Base-by-base conservation (phyloP, 768 basidiomycete genomes). In the Porpolomopsis calyptriformis region DNA sequence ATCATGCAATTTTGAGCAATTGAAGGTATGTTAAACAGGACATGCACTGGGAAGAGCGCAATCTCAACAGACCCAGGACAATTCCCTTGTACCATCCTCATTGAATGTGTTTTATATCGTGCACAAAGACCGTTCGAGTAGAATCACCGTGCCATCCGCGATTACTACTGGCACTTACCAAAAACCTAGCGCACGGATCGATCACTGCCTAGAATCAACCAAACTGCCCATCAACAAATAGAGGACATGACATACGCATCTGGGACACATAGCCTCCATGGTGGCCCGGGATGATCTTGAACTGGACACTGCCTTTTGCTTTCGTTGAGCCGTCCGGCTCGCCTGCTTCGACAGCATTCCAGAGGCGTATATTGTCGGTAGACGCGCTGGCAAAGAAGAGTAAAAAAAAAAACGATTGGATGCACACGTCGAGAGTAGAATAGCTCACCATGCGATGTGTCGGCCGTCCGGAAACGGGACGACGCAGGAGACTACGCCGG, bases 281-380 rank as follows among this genome's bases (percentile, higher is more conserved):
- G 66, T 96, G 94, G 0, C 93, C 94, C 9, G 91, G 83, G 29
- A 97, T 85, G 49, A 97, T 92, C 67, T 90, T 92, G 72, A 94
- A 97, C 45, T 82, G 88, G 14, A 84, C 81, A 6, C 82, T 79
- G 46, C 81, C 77, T 61, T 72, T 79, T 48, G 68, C 64, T 58
- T 73, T 80, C 45, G 77, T 76, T 40, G 61, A 72, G 14, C 71
- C 70, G 52, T 91, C 88, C 10, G 68, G 60, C 56, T 85, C 82
- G 29, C 73, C 76, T 22, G 80, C 79, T 47, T 90, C 86, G 10
- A 80, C 76, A 10, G 86, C 84, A 54, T 97, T 91, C 93, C 93
- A 97, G 31, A 97, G 63, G 10, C 94, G 77, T 51, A 98, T 76
- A 57, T 94, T 94, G 66, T 98, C 94, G 41, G 82, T 73, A 7